Conservation (phyloP, 768 basidiomycete genomes). For the Terana coerulea region DNA sequence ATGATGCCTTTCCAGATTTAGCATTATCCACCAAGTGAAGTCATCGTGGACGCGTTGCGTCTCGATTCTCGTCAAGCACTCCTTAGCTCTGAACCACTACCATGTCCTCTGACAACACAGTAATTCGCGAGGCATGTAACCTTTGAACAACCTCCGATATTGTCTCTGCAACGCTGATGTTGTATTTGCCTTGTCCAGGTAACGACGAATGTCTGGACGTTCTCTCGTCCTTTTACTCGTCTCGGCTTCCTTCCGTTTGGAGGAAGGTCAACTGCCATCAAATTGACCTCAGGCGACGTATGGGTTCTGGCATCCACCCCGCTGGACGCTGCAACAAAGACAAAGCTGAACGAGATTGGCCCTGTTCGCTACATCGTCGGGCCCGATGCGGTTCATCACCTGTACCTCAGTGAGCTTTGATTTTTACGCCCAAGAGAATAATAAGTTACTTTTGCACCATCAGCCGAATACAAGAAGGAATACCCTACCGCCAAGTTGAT, state of each 20-base stretch:
- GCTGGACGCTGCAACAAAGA: slow-evolving; percentile 58
- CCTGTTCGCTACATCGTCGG: slow-evolving; percentile 65
- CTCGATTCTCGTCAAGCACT: no score
- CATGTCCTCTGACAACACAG: slow-evolving; percentile 8
- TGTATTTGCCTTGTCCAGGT: slow-evolving; percentile 20
- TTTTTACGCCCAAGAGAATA: neutral
- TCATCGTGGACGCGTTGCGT: no score
- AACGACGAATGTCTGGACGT: slow-evolving; percentile 54
- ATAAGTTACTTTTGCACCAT: neutral
- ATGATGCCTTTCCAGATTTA: no score
- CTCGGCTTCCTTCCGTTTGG: slow-evolving; percentile 71
- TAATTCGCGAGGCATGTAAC: slow-evolving; percentile 13
- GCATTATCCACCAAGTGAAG: no score
- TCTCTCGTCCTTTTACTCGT: slow-evolving; percentile 69
- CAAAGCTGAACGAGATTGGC: slow-evolving; percentile 58
- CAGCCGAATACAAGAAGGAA: slow-evolving; percentile 59
- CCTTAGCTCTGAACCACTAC: no score
- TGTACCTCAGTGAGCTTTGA: slow-evolving; percentile 50
- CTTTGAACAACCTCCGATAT: neutral
- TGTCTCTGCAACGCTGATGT: neutral
- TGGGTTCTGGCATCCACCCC: slow-evolving; percentile 83
- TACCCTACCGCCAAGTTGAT: slow-evolving; percentile 71
- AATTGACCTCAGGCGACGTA: slow-evolving; percentile 60
- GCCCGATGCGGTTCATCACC: slow-evolving; percentile 53
- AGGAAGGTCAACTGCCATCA: slow-evolving; percentile 79